Evolutionary conservation across 495 filamentous ascomycete genomes (phyloP), one percentile per base, ranked within the genome.

Genomic region (Immersiella caudata): DNA sequence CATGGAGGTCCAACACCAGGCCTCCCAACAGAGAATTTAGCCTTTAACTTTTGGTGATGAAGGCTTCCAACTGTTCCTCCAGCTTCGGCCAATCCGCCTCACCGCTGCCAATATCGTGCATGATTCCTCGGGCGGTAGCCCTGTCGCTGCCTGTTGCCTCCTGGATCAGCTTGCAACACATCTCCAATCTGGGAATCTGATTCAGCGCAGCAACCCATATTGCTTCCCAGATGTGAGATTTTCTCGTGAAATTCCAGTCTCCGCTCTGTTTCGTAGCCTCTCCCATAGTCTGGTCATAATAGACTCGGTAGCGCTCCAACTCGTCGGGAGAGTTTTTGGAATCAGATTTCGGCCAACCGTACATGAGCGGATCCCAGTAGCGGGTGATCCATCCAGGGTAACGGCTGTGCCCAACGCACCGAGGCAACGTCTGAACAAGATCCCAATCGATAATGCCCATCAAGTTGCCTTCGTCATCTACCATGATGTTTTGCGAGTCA

Each of bases 361-460:
- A 77, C 71, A 73, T 75, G 1, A 66, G 21, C 24, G 77, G 76
- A 52, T 78, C 73, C 75, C 76, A 80, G 56, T 82, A 79, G 12
- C 70, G 65, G 5, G 73, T 78, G 9, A 83, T 73, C 73, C 77
- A 83, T 1, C 73, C 51, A 0, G 79, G 79, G 62, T 77, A 76
- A 56, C 65, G 25, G 12, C 67, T 65, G 62, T 71, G 70, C 1
- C 74, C 75, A 2, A 82, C 27, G 24, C 54, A 68, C 16, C 71
- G 75, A 33, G 80, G 79, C 4, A 70, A 14, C 0, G 78, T 72
- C n/a, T 70, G 59, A 24, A 70, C 74, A 12, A 70, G 67, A 56
- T 83, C 81, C 82, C 80, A 82, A 64, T 82, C 83, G n/a, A 83
- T 79, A 51, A 82, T 66, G 5, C 75, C 80, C 18, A 67, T 72